These are phyloP conservation scores for Chloropicon primus DNA, from an alignment of 139 green algal genomes.

Conservation along the genomic window DNA sequence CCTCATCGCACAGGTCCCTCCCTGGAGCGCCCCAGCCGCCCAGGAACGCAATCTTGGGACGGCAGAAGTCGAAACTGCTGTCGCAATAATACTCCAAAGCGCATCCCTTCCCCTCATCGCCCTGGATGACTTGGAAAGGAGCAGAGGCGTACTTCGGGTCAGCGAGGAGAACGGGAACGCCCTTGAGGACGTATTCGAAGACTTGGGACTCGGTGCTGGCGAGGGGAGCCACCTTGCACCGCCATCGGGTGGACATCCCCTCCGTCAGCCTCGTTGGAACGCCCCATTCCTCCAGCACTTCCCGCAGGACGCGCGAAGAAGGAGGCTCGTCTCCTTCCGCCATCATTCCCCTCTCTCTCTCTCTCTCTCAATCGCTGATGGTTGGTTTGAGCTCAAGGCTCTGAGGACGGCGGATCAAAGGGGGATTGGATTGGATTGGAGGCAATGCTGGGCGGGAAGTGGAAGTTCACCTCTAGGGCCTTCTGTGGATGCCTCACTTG, in stretches of 20 bases:
- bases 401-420: too few species aligned
- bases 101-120: not conserved
- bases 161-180: slow-evolving; percentile 3
- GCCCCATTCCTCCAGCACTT: slow-evolving; percentile 3
- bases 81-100: not conserved
- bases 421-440: too few species aligned
- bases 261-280: not conserved
- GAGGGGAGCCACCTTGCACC: not conserved
- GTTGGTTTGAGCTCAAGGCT: too few species aligned
- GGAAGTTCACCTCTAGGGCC: too few species aligned
- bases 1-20: not conserved
- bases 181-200: not conserved
- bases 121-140: not conserved
- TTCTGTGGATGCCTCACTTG: too few species aligned
- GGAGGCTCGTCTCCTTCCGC: not conserved
- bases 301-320: not conserved
- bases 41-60: slow-evolving; percentile 12
- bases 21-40: slow-evolving; percentile 17
- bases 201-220: not conserved
- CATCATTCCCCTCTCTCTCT: not conserved
- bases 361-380: too few species aligned
- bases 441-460: too few species aligned
- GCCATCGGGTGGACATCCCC: not conserved
- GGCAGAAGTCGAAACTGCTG: not conserved
- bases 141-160: not conserved